Evolutionary conservation across 1,284 basidiomycete genomes (phyloP), one percentile per base, ranked within the genome.

Genomic region (Pseudozyma thailandica): DNA sequence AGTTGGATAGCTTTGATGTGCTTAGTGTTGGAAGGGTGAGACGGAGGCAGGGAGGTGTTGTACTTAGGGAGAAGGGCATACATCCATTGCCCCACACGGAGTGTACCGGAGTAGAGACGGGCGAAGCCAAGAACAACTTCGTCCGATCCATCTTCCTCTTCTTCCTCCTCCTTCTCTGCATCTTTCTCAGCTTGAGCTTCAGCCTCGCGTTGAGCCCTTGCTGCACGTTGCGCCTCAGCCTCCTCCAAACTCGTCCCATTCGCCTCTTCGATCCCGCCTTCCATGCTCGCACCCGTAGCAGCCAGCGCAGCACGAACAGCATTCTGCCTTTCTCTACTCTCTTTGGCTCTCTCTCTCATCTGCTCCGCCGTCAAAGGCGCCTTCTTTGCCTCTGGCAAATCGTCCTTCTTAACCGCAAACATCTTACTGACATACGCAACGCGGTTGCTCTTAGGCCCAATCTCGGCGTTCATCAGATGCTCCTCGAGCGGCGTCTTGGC

Each of bases 401-500:
- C 92, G 52, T 88, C 88, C 18, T 84, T 85, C 21, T 89, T 85
- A 1, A 98, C 90, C 0, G 94, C 94, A 83, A 98, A 98, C 95
- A 98, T 98, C 84, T 98, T 98, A 86, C 92, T 96, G 52, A 98
- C 91, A 82, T 95, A 96, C 4, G 87, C 86, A 3, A 88, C 77
- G 8, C 68, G 50, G n/a, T 61, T 56, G 7, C 75, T 68, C 35
- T 74, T 75, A 15, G 58, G 51, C 7, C 71, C 72, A 12, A 74
- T 50, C 37, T 70, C 61, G 20, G 80, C 75, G 16, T 59, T 84
- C 84, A 91, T 98, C 10, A 98, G 85, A 60, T 92, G 90, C 68
- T 86, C 84, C 83, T 98, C 94, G 23, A 96, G 85, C 30, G 51
- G 25, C 21, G 55, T 66, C 59, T 66, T 66, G 21, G 70, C 63